Conservation (phyloP, 148 eudicot genomes). For the Rhododendron simsii region DNA sequence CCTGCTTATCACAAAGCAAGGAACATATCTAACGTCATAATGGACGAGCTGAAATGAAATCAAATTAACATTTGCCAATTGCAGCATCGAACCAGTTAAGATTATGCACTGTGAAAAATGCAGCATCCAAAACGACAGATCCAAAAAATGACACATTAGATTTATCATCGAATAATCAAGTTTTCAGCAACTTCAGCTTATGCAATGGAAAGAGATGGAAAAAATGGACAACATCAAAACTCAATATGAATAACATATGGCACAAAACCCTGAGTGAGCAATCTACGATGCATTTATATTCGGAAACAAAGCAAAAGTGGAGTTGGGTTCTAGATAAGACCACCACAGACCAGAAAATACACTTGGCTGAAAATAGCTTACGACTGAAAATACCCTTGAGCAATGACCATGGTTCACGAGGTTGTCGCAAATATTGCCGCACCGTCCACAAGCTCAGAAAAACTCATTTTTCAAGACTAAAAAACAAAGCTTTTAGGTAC, state of each 20-base stretch:
- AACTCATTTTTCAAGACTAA: background rate
- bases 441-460: background rate
- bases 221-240: background rate
- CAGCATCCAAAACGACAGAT: background rate
- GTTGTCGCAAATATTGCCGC: background rate
- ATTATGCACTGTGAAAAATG: background rate
- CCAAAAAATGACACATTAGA: background rate
- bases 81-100: background rate
- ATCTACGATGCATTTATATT: background rate
- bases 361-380: background rate
- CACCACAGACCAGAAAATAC: background rate
- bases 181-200: background rate
- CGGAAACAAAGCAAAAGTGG: background rate
- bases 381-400: background rate
- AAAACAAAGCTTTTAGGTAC: background rate
- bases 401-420: background rate
- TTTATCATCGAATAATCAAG: background rate
- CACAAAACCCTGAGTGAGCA: background rate
- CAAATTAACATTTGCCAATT: background rate
- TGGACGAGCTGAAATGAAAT: constrained; percentile 69
- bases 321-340: background rate
- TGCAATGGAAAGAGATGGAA: background rate
- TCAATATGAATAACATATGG: background rate
- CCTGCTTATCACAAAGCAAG: constrained; percentile 91
- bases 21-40: constrained; percentile 87